These are phyloP conservation scores for Rhizopus sp. DNA, from an alignment of 371 early-diverging fungal genomes.

Conservation along the genomic window DNA sequence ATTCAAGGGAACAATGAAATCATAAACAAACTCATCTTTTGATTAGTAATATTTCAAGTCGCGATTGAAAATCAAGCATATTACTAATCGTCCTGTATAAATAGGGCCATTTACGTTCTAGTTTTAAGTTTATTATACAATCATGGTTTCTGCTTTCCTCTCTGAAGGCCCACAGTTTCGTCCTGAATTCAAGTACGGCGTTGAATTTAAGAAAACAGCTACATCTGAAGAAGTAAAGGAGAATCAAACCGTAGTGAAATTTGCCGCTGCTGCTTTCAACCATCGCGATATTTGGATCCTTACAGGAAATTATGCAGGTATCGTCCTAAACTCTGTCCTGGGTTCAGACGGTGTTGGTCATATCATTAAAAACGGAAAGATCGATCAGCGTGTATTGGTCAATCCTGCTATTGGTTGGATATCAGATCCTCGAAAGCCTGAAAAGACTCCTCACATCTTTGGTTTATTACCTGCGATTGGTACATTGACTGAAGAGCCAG, in stretches of 20 bases:
- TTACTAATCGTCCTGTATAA: too few relatives aligned
- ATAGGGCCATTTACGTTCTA: too few relatives aligned
- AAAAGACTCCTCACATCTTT: conserved; percentile 58
- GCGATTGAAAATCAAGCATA: too few relatives aligned
- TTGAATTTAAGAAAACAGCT: conserved; percentile 24
- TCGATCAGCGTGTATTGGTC: conserved; percentile 49
- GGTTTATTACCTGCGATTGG: conserved; percentile 59
- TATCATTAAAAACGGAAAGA: conserved; percentile 22
- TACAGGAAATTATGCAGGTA: conserved; percentile 46
- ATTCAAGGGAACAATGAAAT: too few relatives aligned
- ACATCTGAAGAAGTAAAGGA: conserved; percentile 10
- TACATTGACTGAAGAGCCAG: conserved; percentile 58
- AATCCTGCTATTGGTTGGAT: conserved; percentile 58
- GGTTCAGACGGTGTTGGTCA: conserved; percentile 65
- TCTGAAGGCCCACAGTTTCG: conserved; percentile 17
- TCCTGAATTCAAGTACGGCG: conserved; percentile 28
- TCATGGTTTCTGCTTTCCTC: conserved; percentile 25
- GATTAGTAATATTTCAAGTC: too few relatives aligned
- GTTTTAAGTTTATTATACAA: neutral
- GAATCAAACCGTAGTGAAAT: conserved; percentile 52
- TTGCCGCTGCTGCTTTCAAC: conserved; percentile 71
- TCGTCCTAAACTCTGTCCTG: conserved; percentile 48
- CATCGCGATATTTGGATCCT: conserved; percentile 72
- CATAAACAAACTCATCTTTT: too few relatives aligned
- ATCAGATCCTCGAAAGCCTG: conserved; percentile 55